Evolutionary conservation across 2,329 filamentous ascomycete genomes (phyloP), one percentile per base, ranked within the genome.

Genomic region (Cercospora canescens): DNA sequence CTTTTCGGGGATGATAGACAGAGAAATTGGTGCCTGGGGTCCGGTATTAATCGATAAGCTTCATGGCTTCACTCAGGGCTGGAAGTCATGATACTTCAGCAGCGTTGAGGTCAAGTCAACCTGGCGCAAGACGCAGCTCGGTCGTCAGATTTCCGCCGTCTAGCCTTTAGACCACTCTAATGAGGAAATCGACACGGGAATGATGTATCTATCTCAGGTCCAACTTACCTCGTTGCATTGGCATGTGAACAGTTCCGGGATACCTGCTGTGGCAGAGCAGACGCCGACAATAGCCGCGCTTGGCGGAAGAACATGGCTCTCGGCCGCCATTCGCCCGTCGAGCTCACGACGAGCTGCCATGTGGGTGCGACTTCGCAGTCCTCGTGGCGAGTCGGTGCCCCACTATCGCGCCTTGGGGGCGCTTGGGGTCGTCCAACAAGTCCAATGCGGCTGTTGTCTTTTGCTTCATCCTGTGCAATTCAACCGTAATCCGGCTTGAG

Each of bases 21-120:
- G 97, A 76, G 94, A 92, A 69, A 85, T 95, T 69, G 94, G 92
- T 78, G 93, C 93, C 55, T 89, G 96, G 74, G 94, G 96, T 72
- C 93, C 94, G 0, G 92, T 96, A 4, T 91, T 98, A 41, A 97
- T 99, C 82, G 95, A 99, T 82, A 89, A 93, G 73, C 83, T 98
- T 72, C 95, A 99, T 81, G 93, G 94, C 73, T 89, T 97, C 81
- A 92, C 96, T 67, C 95, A 99, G 82, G 91, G 92, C 61, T 94
- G 94, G 83, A 71, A 63, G 57, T 60, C 61, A 18, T 70, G 41
- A 68, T 58, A 60, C 26, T 62, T 30, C 52, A 4, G 28, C 30
- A 8, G 9, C 52, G n/a, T 21, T 56, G 30, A 56, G 16, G 30
- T 14, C 32, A 12, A 11, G 32, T 2, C 8, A 12, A 35, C 14